Conservation (phyloP, 2,329 filamentous ascomycete genomes). For the Cladobotryum mycophilum region DNA sequence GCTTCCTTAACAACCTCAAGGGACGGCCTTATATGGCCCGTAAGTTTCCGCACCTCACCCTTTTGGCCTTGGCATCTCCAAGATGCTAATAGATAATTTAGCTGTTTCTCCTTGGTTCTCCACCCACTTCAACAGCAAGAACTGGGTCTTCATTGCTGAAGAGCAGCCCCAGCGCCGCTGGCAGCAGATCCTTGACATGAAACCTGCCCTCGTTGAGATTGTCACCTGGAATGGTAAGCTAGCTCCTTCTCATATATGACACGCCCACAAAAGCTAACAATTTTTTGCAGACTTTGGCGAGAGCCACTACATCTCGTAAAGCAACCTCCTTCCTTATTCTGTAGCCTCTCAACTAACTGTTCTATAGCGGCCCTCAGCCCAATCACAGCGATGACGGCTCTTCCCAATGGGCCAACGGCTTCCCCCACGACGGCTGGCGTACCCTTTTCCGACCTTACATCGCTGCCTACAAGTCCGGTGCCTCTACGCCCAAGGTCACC, state of each 20-base stretch:
- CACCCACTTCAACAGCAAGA: slow-evolving; percentile 19
- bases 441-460: slow-evolving; percentile 18
- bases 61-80: too few species aligned
- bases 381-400: slow-evolving; percentile 37
- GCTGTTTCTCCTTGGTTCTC: slow-evolving; percentile 20
- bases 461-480: slow-evolving; percentile 16
- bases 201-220: slow-evolving; percentile 17
- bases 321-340: not conserved
- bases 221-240: slow-evolving; percentile 16
- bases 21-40: slow-evolving; percentile 18
- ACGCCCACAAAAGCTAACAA: not conserved
- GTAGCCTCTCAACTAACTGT: not conserved
- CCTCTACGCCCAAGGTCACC: slow-evolving; percentile 11
- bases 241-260: too few species aligned
- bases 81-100: not conserved
- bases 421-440: slow-evolving; percentile 30
- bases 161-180: slow-evolving; percentile 18
- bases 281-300: slow-evolving; percentile 16
- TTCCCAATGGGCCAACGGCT: slow-evolving; percentile 40
- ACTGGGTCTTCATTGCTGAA: slow-evolving; percentile 19
- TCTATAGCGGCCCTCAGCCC: slow-evolving; percentile 14
- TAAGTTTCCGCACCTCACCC: slow-evolving; percentile 11
- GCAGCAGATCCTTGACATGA: slow-evolving; percentile 19
- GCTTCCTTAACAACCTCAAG: slow-evolving; percentile 12
- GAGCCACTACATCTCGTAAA: slow-evolving; percentile 19